phyloP scores from a whole-genome alignment of 2,329 filamentous ascomycete species.

The Gaeumannomyces sp. region DNA sequence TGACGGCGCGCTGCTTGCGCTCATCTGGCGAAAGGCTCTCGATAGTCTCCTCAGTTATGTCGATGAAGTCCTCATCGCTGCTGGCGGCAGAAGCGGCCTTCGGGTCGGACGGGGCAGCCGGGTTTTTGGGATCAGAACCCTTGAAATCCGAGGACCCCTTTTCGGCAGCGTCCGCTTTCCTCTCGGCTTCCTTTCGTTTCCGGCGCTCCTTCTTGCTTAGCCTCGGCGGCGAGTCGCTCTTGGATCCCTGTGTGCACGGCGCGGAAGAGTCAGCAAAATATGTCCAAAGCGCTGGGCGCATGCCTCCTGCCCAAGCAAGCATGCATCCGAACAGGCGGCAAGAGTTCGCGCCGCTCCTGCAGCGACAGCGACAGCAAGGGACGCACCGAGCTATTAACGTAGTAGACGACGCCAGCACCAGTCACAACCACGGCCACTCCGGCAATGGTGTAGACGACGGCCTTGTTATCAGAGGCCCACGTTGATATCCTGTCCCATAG shows the following conservation, averaged over 20 bases:
- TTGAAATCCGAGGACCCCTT: conserved; percentile 16
- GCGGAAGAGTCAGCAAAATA: conserved; percentile 2
- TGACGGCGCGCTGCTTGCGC: conserved; percentile 78
- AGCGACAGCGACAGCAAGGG: background rate
- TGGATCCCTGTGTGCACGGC: conserved; percentile 18
- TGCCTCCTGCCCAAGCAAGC: background rate
- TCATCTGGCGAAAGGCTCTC: conserved; percentile 52
- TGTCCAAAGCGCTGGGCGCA: background rate
- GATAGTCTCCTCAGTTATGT: conserved; percentile 55
- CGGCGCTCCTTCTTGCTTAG: conserved; percentile 84
- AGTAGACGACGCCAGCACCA: conserved; percentile 88
- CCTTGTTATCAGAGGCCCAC: conserved; percentile 95
- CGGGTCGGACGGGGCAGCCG: conserved; percentile 30
- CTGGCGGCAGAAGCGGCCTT: conserved; percentile 48
- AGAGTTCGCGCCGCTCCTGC: background rate
- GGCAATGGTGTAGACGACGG: conserved; percentile 90
- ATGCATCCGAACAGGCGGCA: background rate
- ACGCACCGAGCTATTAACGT: conserved; percentile 61
- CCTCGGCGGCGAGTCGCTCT: conserved; percentile 54
- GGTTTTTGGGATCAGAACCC: background rate
- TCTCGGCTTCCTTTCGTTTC: conserved; percentile 75
- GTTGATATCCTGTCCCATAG: conserved; percentile 84
- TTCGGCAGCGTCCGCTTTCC: conserved; percentile 33
- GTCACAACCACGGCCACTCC: conserved; percentile 89
- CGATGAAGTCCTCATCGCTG: conserved; percentile 60